These are phyloP conservation scores for Gaertneriomyces semiglobifer DNA, from an alignment of 192 early-diverging fungal genomes.

Conservation along the genomic window DNA sequence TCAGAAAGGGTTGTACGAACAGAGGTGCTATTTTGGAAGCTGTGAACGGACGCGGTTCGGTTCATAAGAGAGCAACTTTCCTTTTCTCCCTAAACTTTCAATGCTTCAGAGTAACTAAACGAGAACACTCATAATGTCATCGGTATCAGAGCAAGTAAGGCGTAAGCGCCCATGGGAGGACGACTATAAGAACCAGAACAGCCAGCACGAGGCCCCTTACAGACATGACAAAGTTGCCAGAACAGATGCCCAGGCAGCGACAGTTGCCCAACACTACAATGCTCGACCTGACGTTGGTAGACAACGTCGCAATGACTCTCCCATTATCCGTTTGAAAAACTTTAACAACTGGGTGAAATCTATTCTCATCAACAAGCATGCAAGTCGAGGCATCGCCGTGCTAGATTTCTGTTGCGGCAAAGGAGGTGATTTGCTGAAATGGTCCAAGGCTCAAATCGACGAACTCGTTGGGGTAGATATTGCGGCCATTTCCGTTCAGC, in stretches of 20 bases:
- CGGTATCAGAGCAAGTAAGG: too few relatives aligned
- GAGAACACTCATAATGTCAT: too few relatives aligned
- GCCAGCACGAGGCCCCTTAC: too few relatives aligned
- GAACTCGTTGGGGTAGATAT: conserved; percentile 86
- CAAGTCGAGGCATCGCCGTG: conserved; percentile 51
- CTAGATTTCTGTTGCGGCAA: conserved; percentile 95
- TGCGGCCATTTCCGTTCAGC: conserved; percentile 77
- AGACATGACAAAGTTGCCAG: not conserved
- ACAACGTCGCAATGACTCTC: conserved; percentile 71
- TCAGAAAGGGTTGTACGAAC: too few relatives aligned
- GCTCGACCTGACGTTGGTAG: conserved; percentile 75
- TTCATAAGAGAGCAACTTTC: too few relatives aligned
- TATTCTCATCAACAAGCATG: conserved; percentile 71
- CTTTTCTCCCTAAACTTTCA: too few relatives aligned
- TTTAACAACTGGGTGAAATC: conserved; percentile 99
- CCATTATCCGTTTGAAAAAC: conserved; percentile 78
- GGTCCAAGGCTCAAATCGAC: conserved; percentile 63
- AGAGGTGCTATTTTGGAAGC: too few relatives aligned
- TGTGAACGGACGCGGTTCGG: too few relatives aligned
- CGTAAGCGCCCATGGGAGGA: too few relatives aligned
- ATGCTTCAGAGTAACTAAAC: too few relatives aligned
- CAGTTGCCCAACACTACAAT: conserved; percentile 52
- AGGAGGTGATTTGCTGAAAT: conserved; percentile 45
- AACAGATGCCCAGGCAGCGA: not conserved
- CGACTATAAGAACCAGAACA: too few relatives aligned